Percentiles rank a stretch among this genome's conserved stretches.
Conservation (phyloP, 805 yeast genomes). For the Wickerhamiella sorbophila region DNA sequence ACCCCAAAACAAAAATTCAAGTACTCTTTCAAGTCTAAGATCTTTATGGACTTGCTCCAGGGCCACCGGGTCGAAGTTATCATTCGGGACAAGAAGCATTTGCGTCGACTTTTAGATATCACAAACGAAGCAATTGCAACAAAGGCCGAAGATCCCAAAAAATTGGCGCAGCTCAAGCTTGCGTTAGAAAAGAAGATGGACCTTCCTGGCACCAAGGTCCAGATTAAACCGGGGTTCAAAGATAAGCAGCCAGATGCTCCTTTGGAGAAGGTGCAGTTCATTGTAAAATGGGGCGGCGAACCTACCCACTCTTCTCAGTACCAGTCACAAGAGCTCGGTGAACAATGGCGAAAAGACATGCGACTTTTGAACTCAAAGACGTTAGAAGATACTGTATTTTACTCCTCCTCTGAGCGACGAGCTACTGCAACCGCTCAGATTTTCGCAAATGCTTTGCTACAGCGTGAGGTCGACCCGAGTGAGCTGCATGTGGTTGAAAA, state of each 20-base stretch:
- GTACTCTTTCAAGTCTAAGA: conserved; percentile 79
- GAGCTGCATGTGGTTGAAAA: conserved; percentile 76
- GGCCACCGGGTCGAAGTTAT: conserved; percentile 95
- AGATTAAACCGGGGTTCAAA: conserved; percentile 58
- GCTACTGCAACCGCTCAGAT: conserved; percentile 85
- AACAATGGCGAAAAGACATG: conserved; percentile 84
- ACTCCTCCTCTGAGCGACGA: conserved; percentile 86
- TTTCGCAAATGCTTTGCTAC: conserved; percentile 64
- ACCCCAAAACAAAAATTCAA: conserved; percentile 97
- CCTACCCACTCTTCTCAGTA: conserved; percentile 95
- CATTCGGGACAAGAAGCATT: conserved; percentile 75
- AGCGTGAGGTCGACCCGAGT: conserved; percentile 59
- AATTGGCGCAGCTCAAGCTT: conserved; percentile 57
- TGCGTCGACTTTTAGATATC: conserved; percentile 72
- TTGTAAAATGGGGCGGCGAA: conserved; percentile 98
- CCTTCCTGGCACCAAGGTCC: conserved; percentile 94
- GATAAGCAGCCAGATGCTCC: conserved; percentile 31
- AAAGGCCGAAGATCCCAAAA: conserved; percentile 67
- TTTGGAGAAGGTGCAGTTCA: conserved; percentile 90
- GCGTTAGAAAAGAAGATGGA: conserved; percentile 81
- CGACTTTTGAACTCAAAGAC: conserved; percentile 74
- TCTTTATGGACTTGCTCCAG: conserved; percentile 72
- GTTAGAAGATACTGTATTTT: conserved; percentile 71
- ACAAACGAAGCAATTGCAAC: conserved; percentile 61
- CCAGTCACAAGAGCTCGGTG: conserved; percentile 92